phyloP scores from a whole-genome alignment of 768 basidiomycete species.

The Lactarius quietus region DNA sequence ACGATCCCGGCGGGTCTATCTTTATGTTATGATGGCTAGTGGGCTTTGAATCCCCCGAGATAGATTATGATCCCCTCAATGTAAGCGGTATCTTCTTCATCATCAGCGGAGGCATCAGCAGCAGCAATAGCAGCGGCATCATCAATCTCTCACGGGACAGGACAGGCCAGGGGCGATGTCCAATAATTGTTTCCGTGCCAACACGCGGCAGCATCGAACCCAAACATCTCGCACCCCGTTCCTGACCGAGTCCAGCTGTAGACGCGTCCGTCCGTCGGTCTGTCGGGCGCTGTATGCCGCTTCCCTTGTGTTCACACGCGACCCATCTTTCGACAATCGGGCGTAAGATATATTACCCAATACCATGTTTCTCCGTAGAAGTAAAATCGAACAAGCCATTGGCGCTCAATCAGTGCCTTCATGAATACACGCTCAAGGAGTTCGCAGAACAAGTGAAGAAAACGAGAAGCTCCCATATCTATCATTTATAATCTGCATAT shows the following conservation, averaged over 20 bases:
- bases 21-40: not conserved
- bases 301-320: not conserved
- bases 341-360: not conserved
- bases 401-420: not conserved
- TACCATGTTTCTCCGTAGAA: conserved; percentile 5
- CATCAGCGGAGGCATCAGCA: not conserved
- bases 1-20: not conserved
- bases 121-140: not conserved
- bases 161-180: not conserved
- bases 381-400: not conserved
- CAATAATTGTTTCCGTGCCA: conserved; percentile 4
- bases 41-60: not conserved
- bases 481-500: conserved; percentile 20
- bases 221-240: not conserved
- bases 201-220: not conserved
- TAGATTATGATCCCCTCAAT: not conserved
- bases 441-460: not conserved
- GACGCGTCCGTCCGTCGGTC: not conserved
- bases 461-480: conserved; percentile 9
- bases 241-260: not conserved
- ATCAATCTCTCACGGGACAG: not conserved
- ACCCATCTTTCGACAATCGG: not conserved
- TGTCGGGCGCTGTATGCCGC: not conserved
- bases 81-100: not conserved
- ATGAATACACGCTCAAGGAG: not conserved